phyloP scores from a whole-genome alignment of 164 flowering plant genomes.

The Liquidambar formosana region DNA sequence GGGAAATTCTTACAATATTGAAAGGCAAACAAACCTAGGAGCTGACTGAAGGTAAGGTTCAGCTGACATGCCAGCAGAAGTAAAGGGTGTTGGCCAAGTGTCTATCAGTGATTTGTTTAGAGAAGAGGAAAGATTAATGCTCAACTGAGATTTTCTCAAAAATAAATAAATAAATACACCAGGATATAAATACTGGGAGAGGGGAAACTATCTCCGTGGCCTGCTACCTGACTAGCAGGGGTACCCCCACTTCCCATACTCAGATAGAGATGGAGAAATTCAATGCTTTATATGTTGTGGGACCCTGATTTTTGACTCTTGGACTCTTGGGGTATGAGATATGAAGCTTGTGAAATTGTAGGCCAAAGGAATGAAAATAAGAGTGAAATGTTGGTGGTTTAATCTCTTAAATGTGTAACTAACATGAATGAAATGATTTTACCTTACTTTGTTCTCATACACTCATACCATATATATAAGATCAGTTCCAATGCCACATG shows the following conservation, averaged over 20 bases:
- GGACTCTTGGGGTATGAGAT: not conserved
- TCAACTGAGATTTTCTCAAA: not conserved
- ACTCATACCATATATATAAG: too few species aligned
- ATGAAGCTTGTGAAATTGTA: not conserved
- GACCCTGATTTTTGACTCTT: slow-evolving; percentile 5
- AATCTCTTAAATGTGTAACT: not conserved
- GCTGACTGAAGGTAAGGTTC: not conserved
- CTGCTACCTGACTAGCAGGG: not conserved
- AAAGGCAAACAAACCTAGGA: too few species aligned
- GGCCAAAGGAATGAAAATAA: not conserved
- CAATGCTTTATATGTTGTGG: too few species aligned
- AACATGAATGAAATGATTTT: not conserved
- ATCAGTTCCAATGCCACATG: too few species aligned
- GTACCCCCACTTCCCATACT: not conserved
- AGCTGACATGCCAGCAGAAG: not conserved
- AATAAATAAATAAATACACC: not conserved
- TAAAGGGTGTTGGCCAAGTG: not conserved
- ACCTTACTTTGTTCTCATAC: too few species aligned
- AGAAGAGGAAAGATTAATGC: not conserved
- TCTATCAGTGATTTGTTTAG: not conserved
- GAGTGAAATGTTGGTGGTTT: not conserved
- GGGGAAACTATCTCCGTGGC: too few species aligned
- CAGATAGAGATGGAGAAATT: too few species aligned
- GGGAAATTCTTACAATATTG: too few species aligned
- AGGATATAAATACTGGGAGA: too few species aligned